These are phyloP conservation scores for Pistacia atlantica DNA, from an alignment of 345 rosid genomes.

Conservation along the genomic window DNA sequence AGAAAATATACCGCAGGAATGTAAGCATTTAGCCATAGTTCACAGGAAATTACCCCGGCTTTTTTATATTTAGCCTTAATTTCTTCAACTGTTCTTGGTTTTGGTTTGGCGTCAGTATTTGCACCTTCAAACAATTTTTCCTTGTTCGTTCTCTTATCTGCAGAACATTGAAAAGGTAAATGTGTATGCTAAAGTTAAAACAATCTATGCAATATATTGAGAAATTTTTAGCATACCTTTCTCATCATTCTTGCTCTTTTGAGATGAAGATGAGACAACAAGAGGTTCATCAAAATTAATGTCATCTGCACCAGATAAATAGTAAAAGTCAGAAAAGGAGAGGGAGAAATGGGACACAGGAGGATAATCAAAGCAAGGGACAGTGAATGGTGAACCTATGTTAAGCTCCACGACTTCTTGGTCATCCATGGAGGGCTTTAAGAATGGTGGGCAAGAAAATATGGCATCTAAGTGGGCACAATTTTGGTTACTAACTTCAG, in stretches of 20 bases:
- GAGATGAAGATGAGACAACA: conserved; percentile 36
- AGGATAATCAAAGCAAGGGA: conserved; percentile 23
- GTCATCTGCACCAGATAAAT: conserved; percentile 59
- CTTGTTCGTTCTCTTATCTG: conserved; percentile 56
- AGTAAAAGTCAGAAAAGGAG: conserved; percentile 19
- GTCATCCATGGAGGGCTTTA: conserved; percentile 52
- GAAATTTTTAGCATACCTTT: conserved; percentile 39
- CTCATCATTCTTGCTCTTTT: conserved; percentile 40
- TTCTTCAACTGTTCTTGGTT: conserved; percentile 74
- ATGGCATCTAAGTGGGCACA: conserved; percentile 56
- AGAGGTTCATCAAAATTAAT: conserved; percentile 65
- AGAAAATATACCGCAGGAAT: conserved; percentile 17
- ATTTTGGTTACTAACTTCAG: conserved; percentile 36
- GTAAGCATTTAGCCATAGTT: neutral
- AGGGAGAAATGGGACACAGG: conserved; percentile 5
- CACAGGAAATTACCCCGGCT: conserved; percentile 43
- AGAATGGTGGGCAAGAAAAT: conserved; percentile 69
- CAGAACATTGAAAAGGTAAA: conserved; percentile 28
- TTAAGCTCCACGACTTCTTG: conserved; percentile 50
- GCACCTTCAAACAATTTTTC: conserved; percentile 76
- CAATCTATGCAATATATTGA: neutral
- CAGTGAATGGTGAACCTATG: conserved; percentile 58
- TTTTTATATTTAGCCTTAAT: conserved; percentile 83
- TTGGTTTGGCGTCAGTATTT: conserved; percentile 54
- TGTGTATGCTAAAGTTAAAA: conserved; percentile 5